These are phyloP conservation scores for Coemansia sp. DNA, from an alignment of 192 early-diverging fungal genomes.

Conservation along the genomic window DNA sequence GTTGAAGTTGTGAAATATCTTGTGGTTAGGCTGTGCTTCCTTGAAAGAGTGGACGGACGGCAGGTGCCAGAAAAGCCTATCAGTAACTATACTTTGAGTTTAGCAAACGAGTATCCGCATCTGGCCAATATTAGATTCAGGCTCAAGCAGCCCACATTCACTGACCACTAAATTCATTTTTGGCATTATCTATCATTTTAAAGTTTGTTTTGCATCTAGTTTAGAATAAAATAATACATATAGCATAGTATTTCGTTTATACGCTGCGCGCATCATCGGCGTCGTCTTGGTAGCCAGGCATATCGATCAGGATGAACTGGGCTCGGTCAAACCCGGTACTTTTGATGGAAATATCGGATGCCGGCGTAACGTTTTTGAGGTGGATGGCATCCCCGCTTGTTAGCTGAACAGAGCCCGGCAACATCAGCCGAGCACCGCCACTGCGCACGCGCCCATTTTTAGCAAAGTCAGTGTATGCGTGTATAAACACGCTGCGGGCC, in stretches of 20 bases:
- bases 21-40: background rate
- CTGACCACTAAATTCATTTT: no score
- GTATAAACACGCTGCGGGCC: constrained; percentile 25
- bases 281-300: constrained; percentile 35
- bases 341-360: constrained; percentile 25
- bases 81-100: background rate
- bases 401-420: constrained; percentile 37
- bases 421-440: constrained; percentile 33
- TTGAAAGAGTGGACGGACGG: background rate
- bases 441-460: constrained; percentile 18
- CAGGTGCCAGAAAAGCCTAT: background rate
- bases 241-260: background rate
- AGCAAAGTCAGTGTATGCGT: constrained; percentile 27
- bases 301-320: constrained; percentile 46
- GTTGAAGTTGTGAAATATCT: no score
- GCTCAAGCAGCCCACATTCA: background rate
- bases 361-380: constrained; percentile 21
- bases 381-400: constrained; percentile 31
- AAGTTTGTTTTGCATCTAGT: background rate
- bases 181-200: no score
- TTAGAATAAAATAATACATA: background rate
- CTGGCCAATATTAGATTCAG: background rate
- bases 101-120: background rate
- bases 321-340: constrained; percentile 43
- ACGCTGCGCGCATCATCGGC: constrained; percentile 23